Conservation (phyloP, 495 filamentous ascomycete species). For the Xylaria palmicola region DNA sequence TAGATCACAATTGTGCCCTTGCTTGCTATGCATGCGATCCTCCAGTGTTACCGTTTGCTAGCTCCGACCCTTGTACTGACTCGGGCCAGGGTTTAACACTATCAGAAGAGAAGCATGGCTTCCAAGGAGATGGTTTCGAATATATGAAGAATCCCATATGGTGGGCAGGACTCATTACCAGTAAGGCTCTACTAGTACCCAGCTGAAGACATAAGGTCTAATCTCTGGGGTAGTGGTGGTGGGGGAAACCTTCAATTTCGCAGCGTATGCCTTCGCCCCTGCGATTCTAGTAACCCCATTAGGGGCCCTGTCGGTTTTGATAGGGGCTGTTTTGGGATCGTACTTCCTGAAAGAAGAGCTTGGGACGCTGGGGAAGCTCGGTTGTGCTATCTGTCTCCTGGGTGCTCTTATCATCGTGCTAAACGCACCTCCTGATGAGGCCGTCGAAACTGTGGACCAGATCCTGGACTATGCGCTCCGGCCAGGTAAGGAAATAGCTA, state of each 20-base stretch:
- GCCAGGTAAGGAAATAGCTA: slow-evolving; percentile 61
- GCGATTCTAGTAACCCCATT: slow-evolving; percentile 95
- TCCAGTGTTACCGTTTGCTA: slow-evolving; percentile 16
- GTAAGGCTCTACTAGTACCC: slow-evolving; percentile 50
- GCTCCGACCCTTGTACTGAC: slow-evolving; percentile 16
- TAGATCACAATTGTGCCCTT: not conserved
- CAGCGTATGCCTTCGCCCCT: slow-evolving; percentile 95
- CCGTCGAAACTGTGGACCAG: slow-evolving; percentile 81
- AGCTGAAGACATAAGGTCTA: not conserved
- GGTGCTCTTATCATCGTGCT: slow-evolving; percentile 97
- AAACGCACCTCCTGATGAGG: slow-evolving; percentile 91
- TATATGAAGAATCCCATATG: slow-evolving; percentile 90
- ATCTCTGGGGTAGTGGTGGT: slow-evolving; percentile 58
- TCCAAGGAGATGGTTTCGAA: slow-evolving; percentile 93
- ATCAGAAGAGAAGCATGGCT: slow-evolving; percentile 85
- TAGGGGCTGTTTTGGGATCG: slow-evolving; percentile 90
- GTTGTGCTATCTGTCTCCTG: slow-evolving; percentile 93
- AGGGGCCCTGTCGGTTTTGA: slow-evolving; percentile 88
- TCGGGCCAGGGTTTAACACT: slow-evolving; percentile 75
- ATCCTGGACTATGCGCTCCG: slow-evolving; percentile 85
- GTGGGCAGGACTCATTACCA: slow-evolving; percentile 89
- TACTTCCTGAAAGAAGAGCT: slow-evolving; percentile 90
- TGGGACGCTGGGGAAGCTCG: slow-evolving; percentile 85
- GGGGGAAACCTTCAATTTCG: slow-evolving; percentile 94
- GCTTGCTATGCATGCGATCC: not conserved